Evolutionary conservation across 176 grass and related monocot species (phyloP).

Genomic region (Secale cereale): DNA sequence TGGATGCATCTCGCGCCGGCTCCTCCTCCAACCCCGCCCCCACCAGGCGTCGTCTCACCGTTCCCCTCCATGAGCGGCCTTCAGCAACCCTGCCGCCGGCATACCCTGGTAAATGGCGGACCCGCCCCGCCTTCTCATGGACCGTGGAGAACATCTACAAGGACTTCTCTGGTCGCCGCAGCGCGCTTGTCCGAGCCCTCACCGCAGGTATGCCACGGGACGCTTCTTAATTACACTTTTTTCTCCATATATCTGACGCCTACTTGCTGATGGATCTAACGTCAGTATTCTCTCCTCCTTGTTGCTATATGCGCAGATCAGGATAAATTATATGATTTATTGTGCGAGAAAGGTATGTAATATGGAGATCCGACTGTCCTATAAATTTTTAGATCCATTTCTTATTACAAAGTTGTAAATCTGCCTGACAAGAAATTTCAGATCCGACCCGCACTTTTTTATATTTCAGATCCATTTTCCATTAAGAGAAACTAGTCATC

Average conservation of each 20-base stretch:
- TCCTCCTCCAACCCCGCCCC: background rate
- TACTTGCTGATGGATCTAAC: background rate
- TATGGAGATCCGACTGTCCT: too few relatives aligned
- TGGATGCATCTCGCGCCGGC: background rate
- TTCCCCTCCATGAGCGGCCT: background rate
- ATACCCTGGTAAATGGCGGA: background rate
- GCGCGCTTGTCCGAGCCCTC: constrained; percentile 47
- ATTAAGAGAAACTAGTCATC: too few relatives aligned
- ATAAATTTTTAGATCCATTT: too few relatives aligned
- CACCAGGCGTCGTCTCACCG: background rate
- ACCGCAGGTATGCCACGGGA: constrained; percentile 16
- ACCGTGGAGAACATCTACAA: constrained; percentile 39
- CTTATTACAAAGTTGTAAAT: too few relatives aligned
- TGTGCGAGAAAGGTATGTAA: too few relatives aligned
- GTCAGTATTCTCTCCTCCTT: background rate
- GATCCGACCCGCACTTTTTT: too few relatives aligned
- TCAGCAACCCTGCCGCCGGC: background rate
- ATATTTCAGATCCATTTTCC: too few relatives aligned
- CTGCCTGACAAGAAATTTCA: too few relatives aligned
- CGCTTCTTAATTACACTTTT: background rate
- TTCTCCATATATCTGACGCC: background rate
- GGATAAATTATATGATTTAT: too few relatives aligned
- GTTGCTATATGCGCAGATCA: too few relatives aligned
- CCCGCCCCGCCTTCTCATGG: background rate
- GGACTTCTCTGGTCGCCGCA: constrained; percentile 40